These are phyloP conservation scores for Borealophlyctis nickersoniae DNA, from an alignment of 192 early-diverging fungal species.

Conservation along the genomic window DNA sequence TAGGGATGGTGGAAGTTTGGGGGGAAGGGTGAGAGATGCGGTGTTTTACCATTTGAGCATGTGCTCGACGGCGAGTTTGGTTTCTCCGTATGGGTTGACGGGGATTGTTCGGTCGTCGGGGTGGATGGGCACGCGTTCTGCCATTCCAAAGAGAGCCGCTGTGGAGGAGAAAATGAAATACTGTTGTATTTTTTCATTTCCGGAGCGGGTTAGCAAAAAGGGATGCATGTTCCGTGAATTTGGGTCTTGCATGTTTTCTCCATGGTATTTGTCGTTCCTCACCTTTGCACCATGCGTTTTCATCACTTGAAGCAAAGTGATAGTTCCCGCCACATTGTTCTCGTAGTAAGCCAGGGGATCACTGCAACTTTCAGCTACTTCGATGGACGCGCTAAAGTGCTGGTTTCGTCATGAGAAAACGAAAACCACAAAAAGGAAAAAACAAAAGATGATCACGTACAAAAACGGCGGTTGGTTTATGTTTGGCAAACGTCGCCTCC, in stretches of 20 bases:
- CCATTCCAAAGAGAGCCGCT: constrained; percentile 85
- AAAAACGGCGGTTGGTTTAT: constrained; percentile 53
- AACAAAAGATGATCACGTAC: constrained; percentile 12
- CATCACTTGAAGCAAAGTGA: constrained; percentile 83
- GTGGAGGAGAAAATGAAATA: constrained; percentile 94
- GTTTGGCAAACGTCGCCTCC: constrained; percentile 66
- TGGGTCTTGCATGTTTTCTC: background rate
- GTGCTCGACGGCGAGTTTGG: constrained; percentile 91
- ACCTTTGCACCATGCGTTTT: constrained; percentile 70
- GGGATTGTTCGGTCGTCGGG: constrained; percentile 68
- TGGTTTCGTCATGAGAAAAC: constrained; percentile 26
- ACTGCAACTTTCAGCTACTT: constrained; percentile 74
- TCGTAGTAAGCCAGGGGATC: constrained; percentile 89
- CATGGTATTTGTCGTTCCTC: background rate
- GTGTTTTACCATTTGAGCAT: constrained; percentile 67
- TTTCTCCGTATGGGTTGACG: constrained; percentile 92
- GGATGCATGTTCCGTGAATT: background rate
- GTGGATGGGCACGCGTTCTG: constrained; percentile 67
- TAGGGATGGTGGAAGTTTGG: background rate
- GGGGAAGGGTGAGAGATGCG: background rate
- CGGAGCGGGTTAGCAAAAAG: no score
- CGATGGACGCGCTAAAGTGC: constrained; percentile 88
- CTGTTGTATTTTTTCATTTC: no score
- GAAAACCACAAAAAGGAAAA: constrained; percentile 7
- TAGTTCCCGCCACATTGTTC: constrained; percentile 88